Conservation (phyloP, 2,329 filamentous ascomycete genomes). For the Pseudogymnoascus sp. region DNA sequence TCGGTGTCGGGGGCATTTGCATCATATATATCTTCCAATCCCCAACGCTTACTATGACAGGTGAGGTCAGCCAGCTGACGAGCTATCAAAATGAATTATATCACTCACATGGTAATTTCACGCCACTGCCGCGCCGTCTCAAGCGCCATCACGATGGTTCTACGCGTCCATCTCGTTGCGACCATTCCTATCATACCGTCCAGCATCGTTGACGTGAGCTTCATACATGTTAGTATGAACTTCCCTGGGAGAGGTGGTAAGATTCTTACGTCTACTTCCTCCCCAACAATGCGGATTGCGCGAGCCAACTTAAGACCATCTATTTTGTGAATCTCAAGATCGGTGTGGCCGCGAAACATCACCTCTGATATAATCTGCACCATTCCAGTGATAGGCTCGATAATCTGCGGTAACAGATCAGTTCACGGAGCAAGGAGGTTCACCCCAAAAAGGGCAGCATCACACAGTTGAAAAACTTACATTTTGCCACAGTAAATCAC, state of each 20-base stretch:
- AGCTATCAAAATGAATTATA: neutral
- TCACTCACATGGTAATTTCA: neutral
- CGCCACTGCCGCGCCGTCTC: neutral
- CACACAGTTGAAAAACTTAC: neutral
- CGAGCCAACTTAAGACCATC: neutral
- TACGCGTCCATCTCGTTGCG: neutral
- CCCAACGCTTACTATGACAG: neutral
- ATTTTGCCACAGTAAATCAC: neutral
- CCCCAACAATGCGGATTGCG: neutral
- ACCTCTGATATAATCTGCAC: neutral
- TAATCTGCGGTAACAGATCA: neutral
- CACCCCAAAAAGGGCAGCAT: neutral
- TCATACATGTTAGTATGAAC: neutral
- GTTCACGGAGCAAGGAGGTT: neutral
- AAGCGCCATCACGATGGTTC: neutral
- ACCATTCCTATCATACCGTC: neutral
- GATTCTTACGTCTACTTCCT: neutral
- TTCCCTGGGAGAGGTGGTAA: neutral
- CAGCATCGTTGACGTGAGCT: neutral
- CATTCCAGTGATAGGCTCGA: neutral
- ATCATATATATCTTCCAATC: neutral
- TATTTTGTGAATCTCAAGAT: neutral
- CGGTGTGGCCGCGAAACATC: neutral
- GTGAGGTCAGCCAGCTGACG: neutral
- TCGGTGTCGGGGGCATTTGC: neutral